These are phyloP conservation scores for Colletotrichum tropicicola DNA, from an alignment of 2,329 filamentous ascomycete genomes.

Conservation along the genomic window DNA sequence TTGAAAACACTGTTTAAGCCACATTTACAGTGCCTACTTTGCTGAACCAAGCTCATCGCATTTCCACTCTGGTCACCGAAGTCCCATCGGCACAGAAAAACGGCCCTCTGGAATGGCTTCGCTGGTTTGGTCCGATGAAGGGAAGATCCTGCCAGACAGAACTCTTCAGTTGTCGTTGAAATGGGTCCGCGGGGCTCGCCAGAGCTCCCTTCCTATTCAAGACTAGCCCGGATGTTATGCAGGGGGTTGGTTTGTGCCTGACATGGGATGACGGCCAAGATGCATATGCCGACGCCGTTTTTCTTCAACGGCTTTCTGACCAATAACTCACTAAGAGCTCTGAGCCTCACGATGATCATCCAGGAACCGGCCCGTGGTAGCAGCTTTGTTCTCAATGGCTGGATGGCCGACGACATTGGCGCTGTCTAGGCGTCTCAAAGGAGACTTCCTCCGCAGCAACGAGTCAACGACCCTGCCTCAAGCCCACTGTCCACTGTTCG, in stretches of 20 bases:
- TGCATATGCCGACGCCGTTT: not conserved
- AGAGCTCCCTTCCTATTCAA: not conserved
- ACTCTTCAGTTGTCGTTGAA: not conserved
- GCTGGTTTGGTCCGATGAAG: not conserved
- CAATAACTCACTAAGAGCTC: not conserved
- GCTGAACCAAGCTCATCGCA: too few species aligned
- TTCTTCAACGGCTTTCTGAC: not conserved
- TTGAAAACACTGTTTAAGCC: too few species aligned
- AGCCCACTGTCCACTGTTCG: not conserved
- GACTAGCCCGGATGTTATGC: not conserved
- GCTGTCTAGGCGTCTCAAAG: not conserved
- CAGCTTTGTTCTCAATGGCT: too few species aligned
- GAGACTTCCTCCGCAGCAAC: not conserved
- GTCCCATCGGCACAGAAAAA: too few species aligned
- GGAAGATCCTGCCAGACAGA: not conserved
- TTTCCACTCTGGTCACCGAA: too few species aligned
- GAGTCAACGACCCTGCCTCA: slow-evolving; percentile 12
- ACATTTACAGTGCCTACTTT: too few species aligned
- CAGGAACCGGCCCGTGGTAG: not conserved
- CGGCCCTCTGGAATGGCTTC: not conserved
- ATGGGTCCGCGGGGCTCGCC: not conserved
- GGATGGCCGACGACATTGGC: too few species aligned
- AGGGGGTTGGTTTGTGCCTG: not conserved
- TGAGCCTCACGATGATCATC: not conserved
- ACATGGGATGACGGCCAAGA: not conserved